Evolutionary conservation across 352 stramenopile species (phyloP).

Genomic region (Globisporangium iwayamae): DNA sequence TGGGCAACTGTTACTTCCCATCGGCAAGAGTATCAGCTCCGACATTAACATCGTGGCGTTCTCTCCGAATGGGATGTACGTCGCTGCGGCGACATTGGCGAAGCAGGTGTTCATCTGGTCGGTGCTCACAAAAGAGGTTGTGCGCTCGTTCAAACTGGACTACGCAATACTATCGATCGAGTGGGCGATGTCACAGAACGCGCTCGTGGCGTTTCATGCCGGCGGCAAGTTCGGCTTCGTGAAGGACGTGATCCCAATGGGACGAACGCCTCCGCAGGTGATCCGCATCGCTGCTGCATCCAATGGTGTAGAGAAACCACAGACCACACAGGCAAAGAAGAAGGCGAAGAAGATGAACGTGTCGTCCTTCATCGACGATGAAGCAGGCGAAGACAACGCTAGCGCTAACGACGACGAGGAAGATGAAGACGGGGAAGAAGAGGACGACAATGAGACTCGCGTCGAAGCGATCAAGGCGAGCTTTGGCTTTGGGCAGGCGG

Average conservation of each 20-base stretch:
- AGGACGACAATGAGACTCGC: constrained; percentile 59
- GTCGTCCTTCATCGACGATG: constrained; percentile 47
- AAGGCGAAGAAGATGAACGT: constrained; percentile 16
- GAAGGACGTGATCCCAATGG: constrained; percentile 57
- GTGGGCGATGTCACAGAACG: constrained; percentile 53
- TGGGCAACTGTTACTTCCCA: constrained; percentile 46
- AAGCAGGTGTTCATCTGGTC: constrained; percentile 78
- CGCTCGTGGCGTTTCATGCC: constrained; percentile 53
- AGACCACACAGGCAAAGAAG: constrained; percentile 5
- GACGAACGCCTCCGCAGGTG: constrained; percentile 48
- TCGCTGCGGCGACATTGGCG: constrained; percentile 58
- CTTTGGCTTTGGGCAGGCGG: constrained; percentile 63
- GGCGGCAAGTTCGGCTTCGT: constrained; percentile 63
- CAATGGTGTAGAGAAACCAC: not conserved
- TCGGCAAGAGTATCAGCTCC: constrained; percentile 45
- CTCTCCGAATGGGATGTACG: constrained; percentile 76
- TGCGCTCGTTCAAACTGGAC: constrained; percentile 60
- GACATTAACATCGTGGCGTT: constrained; percentile 74
- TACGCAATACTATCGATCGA: constrained; percentile 53
- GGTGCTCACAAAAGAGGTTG: constrained; percentile 38
- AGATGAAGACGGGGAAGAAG: constrained; percentile 35
- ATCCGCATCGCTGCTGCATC: not conserved
- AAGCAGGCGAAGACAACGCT: constrained; percentile 33
- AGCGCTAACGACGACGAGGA: constrained; percentile 26
- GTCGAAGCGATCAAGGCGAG: constrained; percentile 82